Base-by-base conservation (phyloP, 345 rosid genomes). In the Gossypium sturtianum region DNA sequence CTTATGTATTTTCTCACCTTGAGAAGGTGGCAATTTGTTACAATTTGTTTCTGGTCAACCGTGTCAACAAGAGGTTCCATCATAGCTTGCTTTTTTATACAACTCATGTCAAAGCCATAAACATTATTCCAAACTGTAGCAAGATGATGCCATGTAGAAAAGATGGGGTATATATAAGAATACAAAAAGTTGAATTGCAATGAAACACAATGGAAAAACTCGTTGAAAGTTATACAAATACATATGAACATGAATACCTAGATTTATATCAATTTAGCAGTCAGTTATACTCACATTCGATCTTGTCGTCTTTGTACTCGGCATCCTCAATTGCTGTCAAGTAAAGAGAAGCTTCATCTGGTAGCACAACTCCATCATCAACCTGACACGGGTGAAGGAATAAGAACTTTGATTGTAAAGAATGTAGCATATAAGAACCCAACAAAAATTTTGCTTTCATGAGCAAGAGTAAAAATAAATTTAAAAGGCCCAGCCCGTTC, bases 41-140 rank as follows among this genome's bases (percentile, higher is more conserved):
- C 98, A 47, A 95, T 89, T 80, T 95, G 99, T 72, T 95, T 90
- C 81, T 93, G 92, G 77, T 93, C 93, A 13, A 93, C 97, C 9
- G 93, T 91, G 78, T 95, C 99, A 48, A 95, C 99, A 61, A 95
- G 97, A 51, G 99, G 99, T 82, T 95, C 99, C 90, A 75, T 86
- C 84, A 95, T 87, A 23, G 97, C 98, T 80, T 89, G 93, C 81
- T 88, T 91, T 94, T 95, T 95, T 85, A 95, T 91, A 86, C 99
- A 93, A 82, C 90, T 89, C 99, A 93, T 95, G 83, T 95, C 88
- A 72, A 95, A 95, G 78, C 94, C 97, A 81, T 93, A 95, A 52
- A 95, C 99, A 72, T 78, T 86, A 81, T 91, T 87, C 99, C 98
- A 93, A 78, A 93, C 98, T 93, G 88, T 15, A 2, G 20, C 20